A percentile compares a stretch with the other conserved stretches of the same genome.
These are phyloP conservation scores for Mucor piriformis DNA, from an alignment of 371 early-diverging fungal species.

Conservation along the genomic window DNA sequence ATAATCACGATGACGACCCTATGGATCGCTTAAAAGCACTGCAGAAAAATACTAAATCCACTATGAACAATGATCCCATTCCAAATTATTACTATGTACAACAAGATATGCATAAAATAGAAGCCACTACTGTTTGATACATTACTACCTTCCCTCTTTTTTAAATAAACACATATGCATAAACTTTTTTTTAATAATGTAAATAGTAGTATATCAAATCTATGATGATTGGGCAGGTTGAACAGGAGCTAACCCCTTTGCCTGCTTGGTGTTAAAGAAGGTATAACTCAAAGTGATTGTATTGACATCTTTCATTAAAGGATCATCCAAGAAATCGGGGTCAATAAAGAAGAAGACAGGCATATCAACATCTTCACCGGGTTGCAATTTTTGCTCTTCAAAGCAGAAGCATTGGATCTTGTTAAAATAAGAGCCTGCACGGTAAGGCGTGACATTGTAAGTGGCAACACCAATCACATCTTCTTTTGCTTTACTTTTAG, in stretches of 20 bases:
- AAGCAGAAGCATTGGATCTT: conserved; percentile 99
- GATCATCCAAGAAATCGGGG: conserved; percentile 95
- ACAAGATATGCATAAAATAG: background rate
- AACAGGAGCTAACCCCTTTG: conserved; percentile 37
- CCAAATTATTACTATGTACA: conserved; percentile 11
- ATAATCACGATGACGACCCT: conserved; percentile 25
- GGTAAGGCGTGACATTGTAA: conserved; percentile 93
- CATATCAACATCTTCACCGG: conserved; percentile 97
- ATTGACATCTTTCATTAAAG: conserved; percentile 91
- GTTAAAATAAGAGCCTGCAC: conserved; percentile 94
- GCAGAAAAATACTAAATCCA: background rate
- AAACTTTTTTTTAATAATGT: background rate
- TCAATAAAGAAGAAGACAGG: conserved; percentile 99
- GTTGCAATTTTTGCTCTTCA: conserved; percentile 93
- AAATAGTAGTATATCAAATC: background rate
- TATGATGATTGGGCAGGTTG: conserved; percentile 15
- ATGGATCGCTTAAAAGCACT: background rate
- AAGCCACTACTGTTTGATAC: background rate
- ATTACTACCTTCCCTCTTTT: background rate
- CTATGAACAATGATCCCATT: background rate
- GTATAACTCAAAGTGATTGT: conserved; percentile 95
- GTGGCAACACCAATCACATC: conserved; percentile 97
- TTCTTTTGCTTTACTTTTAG: conserved; percentile 87
- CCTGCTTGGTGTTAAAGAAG: conserved; percentile 80
- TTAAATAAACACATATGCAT: background rate